Conservation (phyloP, 2,329 filamentous ascomycete genomes). For the Zymoseptoria passerinii region DNA sequence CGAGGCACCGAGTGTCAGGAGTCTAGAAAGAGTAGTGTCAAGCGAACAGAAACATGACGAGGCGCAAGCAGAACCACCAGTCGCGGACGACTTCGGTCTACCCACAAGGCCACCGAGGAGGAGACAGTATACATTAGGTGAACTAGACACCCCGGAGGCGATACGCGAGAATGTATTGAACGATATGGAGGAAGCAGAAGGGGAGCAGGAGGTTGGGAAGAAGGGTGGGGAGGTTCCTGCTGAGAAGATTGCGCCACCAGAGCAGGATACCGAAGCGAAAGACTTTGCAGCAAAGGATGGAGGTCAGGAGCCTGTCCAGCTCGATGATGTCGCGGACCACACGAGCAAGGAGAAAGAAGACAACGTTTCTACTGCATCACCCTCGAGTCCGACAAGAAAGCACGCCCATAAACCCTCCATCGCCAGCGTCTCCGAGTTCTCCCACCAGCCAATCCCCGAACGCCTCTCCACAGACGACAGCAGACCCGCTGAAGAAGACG, state of each 20-base stretch:
- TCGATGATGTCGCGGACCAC: not conserved
- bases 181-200: slow-evolving; percentile 16
- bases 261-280: slow-evolving; percentile 1
- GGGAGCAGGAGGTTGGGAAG: slow-evolving; percentile 14
- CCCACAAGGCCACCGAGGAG: slow-evolving; percentile 26
- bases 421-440: slow-evolving; percentile 65
- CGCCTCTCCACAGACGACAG: slow-evolving; percentile 37
- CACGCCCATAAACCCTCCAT: slow-evolving; percentile 16
- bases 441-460: slow-evolving; percentile 56
- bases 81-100: slow-evolving; percentile 33
- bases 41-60: slow-evolving; percentile 13
- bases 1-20: not conserved
- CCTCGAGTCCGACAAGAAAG: slow-evolving; percentile 8
- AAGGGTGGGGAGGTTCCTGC: slow-evolving; percentile 1
- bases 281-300: slow-evolving; percentile 2
- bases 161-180: slow-evolving; percentile 9
- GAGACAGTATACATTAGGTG: slow-evolving; percentile 20
- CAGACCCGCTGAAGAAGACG: slow-evolving; percentile 54
- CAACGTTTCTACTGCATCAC: not conserved
- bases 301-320: not conserved
- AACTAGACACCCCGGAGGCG: slow-evolving; percentile 20
- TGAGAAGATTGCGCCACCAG: not conserved
- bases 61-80: slow-evolving; percentile 19
- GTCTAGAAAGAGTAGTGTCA: not conserved
- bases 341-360: not conserved